Conservation (phyloP, 257 asterid species). For the Nicotiana knightiana region DNA sequence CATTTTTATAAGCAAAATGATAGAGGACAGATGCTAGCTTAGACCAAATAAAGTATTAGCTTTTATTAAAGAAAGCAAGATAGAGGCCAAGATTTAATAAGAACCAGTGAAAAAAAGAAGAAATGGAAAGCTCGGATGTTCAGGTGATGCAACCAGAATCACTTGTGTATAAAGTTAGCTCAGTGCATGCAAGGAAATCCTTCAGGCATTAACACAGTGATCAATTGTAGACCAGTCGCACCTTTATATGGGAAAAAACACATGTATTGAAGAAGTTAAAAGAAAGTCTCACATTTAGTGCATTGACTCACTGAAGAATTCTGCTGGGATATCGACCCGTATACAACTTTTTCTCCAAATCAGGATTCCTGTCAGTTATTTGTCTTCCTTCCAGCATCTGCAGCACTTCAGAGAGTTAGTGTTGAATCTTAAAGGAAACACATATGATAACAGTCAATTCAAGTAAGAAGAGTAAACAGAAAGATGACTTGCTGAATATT, state of each 20-base stretch:
- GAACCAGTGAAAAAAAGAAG: not conserved
- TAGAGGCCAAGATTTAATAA: not conserved
- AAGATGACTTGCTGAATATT: not conserved
- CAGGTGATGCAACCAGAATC: not conserved
- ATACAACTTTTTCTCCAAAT: conserved; percentile 44
- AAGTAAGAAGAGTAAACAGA: not conserved
- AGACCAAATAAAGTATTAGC: not conserved
- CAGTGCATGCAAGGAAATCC: not conserved
- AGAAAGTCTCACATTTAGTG: not conserved
- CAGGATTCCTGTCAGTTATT: conserved; percentile 16
- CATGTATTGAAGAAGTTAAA: not conserved
- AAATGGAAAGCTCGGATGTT: not conserved
- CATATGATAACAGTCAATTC: not conserved
- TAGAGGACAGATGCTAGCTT: not conserved
- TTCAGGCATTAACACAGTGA: not conserved
- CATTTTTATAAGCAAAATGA: not conserved
- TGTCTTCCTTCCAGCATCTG: conserved; percentile 47
- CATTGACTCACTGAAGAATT: conserved; percentile 40
- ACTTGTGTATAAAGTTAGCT: not conserved
- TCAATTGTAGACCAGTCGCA: not conserved
- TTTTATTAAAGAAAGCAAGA: not conserved
- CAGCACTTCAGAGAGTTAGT: not conserved
- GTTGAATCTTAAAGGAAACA: not conserved
- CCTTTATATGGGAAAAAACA: not conserved
- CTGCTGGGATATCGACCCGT: conserved; percentile 40